Percentiles rank a stretch among this genome's conserved stretches.
Conservation (phyloP, 306 rosid species). For the Lathyrus aphaca region DNA sequence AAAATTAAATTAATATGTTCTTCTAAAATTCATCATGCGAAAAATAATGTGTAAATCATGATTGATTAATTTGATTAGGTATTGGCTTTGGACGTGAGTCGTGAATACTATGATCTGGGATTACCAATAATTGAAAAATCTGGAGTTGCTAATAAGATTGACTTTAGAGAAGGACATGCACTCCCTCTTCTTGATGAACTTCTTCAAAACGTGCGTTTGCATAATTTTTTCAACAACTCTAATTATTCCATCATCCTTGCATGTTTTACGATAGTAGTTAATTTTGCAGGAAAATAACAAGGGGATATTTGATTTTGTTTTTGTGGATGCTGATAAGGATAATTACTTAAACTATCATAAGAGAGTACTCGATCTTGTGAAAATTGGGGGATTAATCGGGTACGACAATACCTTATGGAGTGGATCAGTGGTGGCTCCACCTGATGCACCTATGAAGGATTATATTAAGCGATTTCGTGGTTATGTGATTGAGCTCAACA, state of each 20-base stretch:
- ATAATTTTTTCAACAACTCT: neutral
- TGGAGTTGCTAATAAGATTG: slow-evolving; percentile 83
- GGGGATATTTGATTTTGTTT: slow-evolving; percentile 66
- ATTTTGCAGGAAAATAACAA: slow-evolving; percentile 62
- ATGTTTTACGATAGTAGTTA: neutral
- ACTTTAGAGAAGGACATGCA: slow-evolving; percentile 91
- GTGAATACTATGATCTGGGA: slow-evolving; percentile 79
- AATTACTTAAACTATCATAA: slow-evolving; percentile 86
- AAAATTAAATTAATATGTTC: neutral
- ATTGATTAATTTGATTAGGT: slow-evolving; percentile 48
- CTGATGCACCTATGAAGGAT: slow-evolving; percentile 69
- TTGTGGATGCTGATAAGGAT: slow-evolving; percentile 87
- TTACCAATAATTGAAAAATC: slow-evolving; percentile 76
- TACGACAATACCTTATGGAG: slow-evolving; percentile 88
- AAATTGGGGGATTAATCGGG: slow-evolving; percentile 81
- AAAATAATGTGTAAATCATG: neutral
- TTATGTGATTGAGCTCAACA: slow-evolving; percentile 70
- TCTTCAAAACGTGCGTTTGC: slow-evolving; percentile 56
- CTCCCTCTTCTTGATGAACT: slow-evolving; percentile 72
- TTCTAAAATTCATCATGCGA: too few species aligned
- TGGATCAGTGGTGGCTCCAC: slow-evolving; percentile 77
- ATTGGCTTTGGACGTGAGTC: slow-evolving; percentile 87
- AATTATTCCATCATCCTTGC: neutral
- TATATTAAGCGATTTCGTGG: slow-evolving; percentile 52
- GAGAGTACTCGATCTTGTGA: slow-evolving; percentile 74